Evolutionary conservation across 345 rosid species (phyloP), one percentile per base, ranked within the genome.

Genomic region (Gossypium bickii): DNA sequence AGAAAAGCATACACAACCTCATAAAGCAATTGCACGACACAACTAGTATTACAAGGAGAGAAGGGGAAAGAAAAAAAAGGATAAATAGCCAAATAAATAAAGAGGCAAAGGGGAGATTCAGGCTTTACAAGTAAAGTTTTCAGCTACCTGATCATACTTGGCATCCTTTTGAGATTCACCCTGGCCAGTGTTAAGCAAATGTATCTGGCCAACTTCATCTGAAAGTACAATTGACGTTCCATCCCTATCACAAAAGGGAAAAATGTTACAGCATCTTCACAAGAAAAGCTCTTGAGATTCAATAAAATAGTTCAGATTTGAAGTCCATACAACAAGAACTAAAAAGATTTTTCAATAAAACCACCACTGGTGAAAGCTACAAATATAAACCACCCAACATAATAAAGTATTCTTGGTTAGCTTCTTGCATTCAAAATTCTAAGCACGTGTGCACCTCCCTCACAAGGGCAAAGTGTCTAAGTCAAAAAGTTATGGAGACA

Each of bases 201-300:
- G 85, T 81, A 95, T 86, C 83, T 95, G 99, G 78, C 99, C 99
- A 86, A 95, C 97, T 81, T 95, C 99, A 90, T 95, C 98, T 55
- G 99, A 93, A 81, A 95, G 97, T 82, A 95, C 92, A 78, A 95
- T 91, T 51, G 98, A 95, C 45, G 99, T 95, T 73, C 99, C 99
- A 80, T 95, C 99, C 91, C 98, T 95, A 81, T 75, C 51, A 73
- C 61, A 74, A 20, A 78, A 67, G 67, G 64, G 52, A 45, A 27
- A 11, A 51, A 51, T 17, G 10, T 29, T 51, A 67, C 27, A 68
- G 25, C 7, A 24, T 51, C 59, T 69, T 51, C 60, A 69, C 24
- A 55, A 55, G n/a, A 55, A 34, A 45, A 55, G 44, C 58, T 69
- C 59, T 45, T 29, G 44, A 51, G 47, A 52, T 65, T 49, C 51